These are phyloP conservation scores for Panaeolus papilionaceus DNA, from an alignment of 768 basidiomycete species.

Conservation along the genomic window DNA sequence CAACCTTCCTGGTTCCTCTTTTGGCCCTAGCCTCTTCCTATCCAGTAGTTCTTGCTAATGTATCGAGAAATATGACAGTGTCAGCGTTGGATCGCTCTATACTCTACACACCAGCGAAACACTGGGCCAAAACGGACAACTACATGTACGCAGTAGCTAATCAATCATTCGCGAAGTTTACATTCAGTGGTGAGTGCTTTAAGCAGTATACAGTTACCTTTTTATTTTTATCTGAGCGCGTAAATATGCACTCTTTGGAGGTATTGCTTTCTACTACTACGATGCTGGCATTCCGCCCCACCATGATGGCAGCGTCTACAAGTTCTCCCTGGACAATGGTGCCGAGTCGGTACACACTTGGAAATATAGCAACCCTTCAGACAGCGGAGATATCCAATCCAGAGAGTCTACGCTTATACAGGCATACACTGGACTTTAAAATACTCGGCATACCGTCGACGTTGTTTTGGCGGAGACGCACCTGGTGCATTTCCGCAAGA, in stretches of 20 bases:
- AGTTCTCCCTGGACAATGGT: not conserved
- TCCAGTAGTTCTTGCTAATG: not conserved
- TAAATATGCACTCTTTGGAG: not conserved
- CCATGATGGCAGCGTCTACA: not conserved
- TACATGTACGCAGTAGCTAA: not conserved
- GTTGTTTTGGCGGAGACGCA: not conserved
- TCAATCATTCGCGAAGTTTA: not conserved
- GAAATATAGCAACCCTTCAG: not conserved
- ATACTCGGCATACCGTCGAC: not conserved
- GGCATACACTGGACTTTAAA: not conserved
- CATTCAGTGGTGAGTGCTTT: not conserved
- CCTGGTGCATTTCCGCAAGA: not conserved
- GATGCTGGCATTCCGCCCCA: not conserved
- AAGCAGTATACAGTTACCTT: not conserved
- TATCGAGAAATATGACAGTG: not conserved
- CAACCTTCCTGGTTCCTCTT: not conserved
- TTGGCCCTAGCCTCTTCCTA: not conserved
- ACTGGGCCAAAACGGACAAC: not conserved
- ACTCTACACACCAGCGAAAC: not conserved
- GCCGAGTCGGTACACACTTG: not conserved
- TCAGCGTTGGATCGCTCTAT: not conserved
- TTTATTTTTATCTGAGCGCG: not conserved
- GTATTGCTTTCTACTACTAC: not conserved
- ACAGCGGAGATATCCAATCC: not conserved
- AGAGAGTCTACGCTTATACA: not conserved